Evolutionary conservation across 2,329 filamentous ascomycete genomes (phyloP).

Genomic region (Sporothrix phasma): DNA sequence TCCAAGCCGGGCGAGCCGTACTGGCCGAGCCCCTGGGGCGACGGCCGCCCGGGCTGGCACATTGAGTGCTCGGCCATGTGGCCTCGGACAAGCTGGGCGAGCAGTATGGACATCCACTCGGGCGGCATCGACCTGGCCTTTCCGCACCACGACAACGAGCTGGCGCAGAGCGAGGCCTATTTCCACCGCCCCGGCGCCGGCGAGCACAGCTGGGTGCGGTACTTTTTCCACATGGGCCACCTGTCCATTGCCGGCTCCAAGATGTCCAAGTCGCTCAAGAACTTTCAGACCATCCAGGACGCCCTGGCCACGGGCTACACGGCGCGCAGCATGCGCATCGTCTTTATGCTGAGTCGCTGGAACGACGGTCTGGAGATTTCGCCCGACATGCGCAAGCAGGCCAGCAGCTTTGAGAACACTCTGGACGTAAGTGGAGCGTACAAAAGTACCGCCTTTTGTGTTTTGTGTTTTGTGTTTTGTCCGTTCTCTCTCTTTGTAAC

Average conservation of each 20-base stretch:
- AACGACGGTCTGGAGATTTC: constrained; percentile 62
- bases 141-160: constrained; percentile 48
- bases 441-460: background rate
- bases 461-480: background rate
- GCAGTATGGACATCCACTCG: constrained; percentile 60
- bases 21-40: constrained; percentile 59
- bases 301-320: constrained; percentile 55
- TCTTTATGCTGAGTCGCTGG: constrained; percentile 60
- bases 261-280: constrained; percentile 66
- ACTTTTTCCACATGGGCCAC: constrained; percentile 67
- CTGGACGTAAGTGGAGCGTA: constrained; percentile 19
- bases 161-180: constrained; percentile 63
- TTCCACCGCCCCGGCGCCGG: constrained; percentile 36
- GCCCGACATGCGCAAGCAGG: constrained; percentile 50
- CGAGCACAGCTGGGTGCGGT: constrained; percentile 51
- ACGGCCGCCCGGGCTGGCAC: constrained; percentile 61
- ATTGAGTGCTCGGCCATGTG: constrained; percentile 69
- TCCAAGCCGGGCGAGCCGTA: constrained; percentile 39
- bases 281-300: constrained; percentile 61
- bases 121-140: constrained; percentile 56
- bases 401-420: constrained; percentile 47
- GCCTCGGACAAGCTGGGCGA: constrained; percentile 55
- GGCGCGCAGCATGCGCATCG: constrained; percentile 53
- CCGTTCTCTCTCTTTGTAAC: too few species aligned
- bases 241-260: constrained; percentile 40